Percentiles rank a stretch among this genome's conserved stretches.
Conservation (phyloP, 2,329 filamentous ascomycete species). For the Orbilia javanica region DNA sequence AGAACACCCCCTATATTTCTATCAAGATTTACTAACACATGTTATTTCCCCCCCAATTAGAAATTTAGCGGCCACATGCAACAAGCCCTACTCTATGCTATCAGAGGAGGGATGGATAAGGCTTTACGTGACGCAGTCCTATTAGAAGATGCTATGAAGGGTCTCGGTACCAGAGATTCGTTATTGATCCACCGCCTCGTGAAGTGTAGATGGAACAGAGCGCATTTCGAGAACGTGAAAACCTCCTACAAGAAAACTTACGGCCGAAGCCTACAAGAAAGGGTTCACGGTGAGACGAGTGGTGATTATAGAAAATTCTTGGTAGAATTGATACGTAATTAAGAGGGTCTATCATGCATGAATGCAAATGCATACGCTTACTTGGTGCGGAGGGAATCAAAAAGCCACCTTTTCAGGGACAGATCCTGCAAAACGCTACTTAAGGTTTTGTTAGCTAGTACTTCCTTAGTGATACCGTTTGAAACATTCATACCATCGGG, state of each 20-base stretch:
- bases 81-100: conserved; percentile 82
- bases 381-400: neutral
- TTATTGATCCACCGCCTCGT: conserved; percentile 81
- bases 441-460: neutral
- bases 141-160: conserved; percentile 87
- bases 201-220: conserved; percentile 83
- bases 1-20: neutral
- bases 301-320: conserved; percentile 84
- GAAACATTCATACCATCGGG: neutral
- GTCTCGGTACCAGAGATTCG: conserved; percentile 86
- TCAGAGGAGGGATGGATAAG: conserved; percentile 81
- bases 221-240: conserved; percentile 81
- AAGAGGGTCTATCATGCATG: neutral
- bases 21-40: neutral
- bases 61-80: conserved; percentile 94
- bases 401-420: neutral
- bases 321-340: conserved; percentile 70
- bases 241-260: conserved; percentile 80
- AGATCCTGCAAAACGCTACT: neutral
- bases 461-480: too few species aligned
- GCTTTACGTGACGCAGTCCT: conserved; percentile 74
- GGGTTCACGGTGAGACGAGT: conserved; percentile 85
- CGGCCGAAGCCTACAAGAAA: conserved; percentile 74
- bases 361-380: too few species aligned
- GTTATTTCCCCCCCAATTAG: conserved; percentile 2